Percentiles rank a stretch among this genome's conserved stretches.
Evolutionary conservation across 306 rosid genomes (phyloP).

Genomic region (Urtica urens): DNA sequence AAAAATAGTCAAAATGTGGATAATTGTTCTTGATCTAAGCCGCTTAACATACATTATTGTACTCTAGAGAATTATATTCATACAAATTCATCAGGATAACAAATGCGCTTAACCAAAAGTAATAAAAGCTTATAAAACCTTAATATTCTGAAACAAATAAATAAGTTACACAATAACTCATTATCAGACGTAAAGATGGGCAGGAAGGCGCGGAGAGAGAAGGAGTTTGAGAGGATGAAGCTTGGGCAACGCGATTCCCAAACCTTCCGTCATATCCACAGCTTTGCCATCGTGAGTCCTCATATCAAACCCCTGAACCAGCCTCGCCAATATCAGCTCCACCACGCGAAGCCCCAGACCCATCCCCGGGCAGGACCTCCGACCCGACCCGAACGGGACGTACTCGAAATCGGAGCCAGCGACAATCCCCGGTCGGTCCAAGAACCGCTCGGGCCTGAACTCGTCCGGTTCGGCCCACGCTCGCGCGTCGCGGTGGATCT

Average conservation of each 20-base stretch:
- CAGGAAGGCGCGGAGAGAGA: conserved; percentile 26
- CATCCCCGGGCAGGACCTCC: conserved; percentile 26
- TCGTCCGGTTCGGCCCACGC: conserved; percentile 19
- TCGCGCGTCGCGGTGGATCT: conserved; percentile 22
- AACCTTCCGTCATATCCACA: conserved; percentile 27
- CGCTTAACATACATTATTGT: too few species aligned
- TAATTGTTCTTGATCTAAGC: too few species aligned
- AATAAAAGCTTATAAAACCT: too few species aligned
- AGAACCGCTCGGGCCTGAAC: conserved; percentile 24
- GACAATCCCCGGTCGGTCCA: conserved; percentile 1
- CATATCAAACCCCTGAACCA: conserved; percentile 26
- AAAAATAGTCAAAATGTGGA: too few species aligned
- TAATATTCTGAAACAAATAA: too few species aligned
- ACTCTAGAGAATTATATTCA: too few species aligned
- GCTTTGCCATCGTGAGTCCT: not conserved
- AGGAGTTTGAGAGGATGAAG: conserved; percentile 4
- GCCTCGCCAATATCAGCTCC: conserved; percentile 19
- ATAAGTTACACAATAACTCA: too few species aligned
- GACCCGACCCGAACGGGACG: conserved; percentile 23
- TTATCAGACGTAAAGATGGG: conserved; percentile 5
- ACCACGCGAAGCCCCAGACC: conserved; percentile 17
- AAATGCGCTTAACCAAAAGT: too few species aligned
- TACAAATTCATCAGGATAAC: too few species aligned
- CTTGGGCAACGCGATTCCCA: conserved; percentile 24
- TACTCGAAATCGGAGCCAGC: conserved; percentile 12